Percentiles rank a stretch among this genome's conserved stretches.
Conservation (phyloP, 306 rosid species). For the Malus domestica region ASM211411v1 NC_041801.1:4361501-4362000, state of each 20-base stretch:
- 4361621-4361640: slow-evolving; percentile 13
- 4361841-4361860: slow-evolving; percentile 36
- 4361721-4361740: slow-evolving; percentile 8
- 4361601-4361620: slow-evolving; percentile 26
- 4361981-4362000: slow-evolving; percentile 40
- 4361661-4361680: slow-evolving; percentile 2
- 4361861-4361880: slow-evolving; percentile 32
- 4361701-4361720: slow-evolving; percentile 14
- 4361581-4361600: slow-evolving; percentile 28
- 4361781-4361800: slow-evolving; percentile 9
- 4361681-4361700: slow-evolving; percentile 15
- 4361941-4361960: slow-evolving; percentile 73
- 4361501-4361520: neutral
- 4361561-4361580: slow-evolving; percentile 34
- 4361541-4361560: slow-evolving; percentile 51
- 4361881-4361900: slow-evolving; percentile 13
- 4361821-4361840: slow-evolving; percentile 10
- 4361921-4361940: slow-evolving; percentile 75
- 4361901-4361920: slow-evolving; percentile 49
- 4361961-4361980: slow-evolving; percentile 58
- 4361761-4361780: neutral
- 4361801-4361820: slow-evolving; percentile 22
- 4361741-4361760: neutral
- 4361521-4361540: neutral
- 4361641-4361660: slow-evolving; percentile 1